phyloP scores from a whole-genome alignment of 2,329 filamentous ascomycete genomes.

The Fusarium verticillioides region DNA sequence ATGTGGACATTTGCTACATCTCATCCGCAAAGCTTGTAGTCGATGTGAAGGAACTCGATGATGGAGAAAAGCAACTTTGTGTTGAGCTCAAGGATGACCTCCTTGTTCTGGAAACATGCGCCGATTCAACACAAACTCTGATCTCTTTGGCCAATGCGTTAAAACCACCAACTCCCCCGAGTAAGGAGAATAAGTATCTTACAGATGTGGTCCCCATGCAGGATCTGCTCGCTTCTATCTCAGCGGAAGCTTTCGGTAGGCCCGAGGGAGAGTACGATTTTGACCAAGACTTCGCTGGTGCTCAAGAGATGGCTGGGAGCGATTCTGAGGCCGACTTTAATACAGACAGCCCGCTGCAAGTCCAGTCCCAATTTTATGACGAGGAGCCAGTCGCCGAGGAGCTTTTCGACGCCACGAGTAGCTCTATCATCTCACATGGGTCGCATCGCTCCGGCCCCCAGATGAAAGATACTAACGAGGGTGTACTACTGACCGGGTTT shows the following conservation, averaged over 20 bases:
- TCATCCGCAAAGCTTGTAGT: slow-evolving; percentile 80
- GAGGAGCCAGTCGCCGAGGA: slow-evolving; percentile 57
- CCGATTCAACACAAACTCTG: slow-evolving; percentile 95
- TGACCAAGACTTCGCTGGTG: slow-evolving; percentile 70
- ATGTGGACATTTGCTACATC: slow-evolving; percentile 86
- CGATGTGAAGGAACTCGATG: slow-evolving; percentile 63
- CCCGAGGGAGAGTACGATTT: slow-evolving; percentile 71
- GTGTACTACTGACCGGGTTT: slow-evolving; percentile 50
- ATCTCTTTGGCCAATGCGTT: slow-evolving; percentile 82
- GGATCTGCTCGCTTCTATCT: slow-evolving; percentile 90
- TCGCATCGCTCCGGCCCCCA: slow-evolving; percentile 28
- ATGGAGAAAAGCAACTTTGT: slow-evolving; percentile 75
- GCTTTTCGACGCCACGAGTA: slow-evolving; percentile 60
- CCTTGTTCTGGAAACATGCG: slow-evolving; percentile 92
- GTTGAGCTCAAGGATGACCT: slow-evolving; percentile 87
- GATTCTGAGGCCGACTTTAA: slow-evolving; percentile 47
- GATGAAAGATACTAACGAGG: slow-evolving; percentile 53
- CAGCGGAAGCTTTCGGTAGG: slow-evolving; percentile 81
- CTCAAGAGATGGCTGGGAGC: slow-evolving; percentile 59
- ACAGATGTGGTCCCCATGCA: slow-evolving; percentile 87
- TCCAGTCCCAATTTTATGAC: slow-evolving; percentile 61
- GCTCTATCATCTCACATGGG: slow-evolving; percentile 44
- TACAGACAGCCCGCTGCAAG: slow-evolving; percentile 51
- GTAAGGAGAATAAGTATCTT: slow-evolving; percentile 84
- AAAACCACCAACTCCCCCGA: slow-evolving; percentile 84